These are phyloP conservation scores for Tetrapisispora nanseiensis DNA, from an alignment of 805 yeast genomes.

Conservation along the genomic window DNA sequence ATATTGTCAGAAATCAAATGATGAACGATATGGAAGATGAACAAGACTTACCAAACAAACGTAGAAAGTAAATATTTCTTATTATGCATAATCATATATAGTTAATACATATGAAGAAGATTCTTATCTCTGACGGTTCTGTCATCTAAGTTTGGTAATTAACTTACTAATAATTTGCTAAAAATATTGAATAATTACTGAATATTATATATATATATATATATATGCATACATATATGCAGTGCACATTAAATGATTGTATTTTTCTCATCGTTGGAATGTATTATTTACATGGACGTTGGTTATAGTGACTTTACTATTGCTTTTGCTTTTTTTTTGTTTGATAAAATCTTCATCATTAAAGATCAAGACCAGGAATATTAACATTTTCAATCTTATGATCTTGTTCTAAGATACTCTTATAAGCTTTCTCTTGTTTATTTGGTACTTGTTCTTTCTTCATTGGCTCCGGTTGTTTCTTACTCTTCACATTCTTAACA, in stretches of 20 bases:
- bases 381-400: slow-evolving; percentile 6
- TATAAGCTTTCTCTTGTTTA: background rate
- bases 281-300: background rate
- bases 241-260: too few relatives aligned
- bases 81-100: too few relatives aligned
- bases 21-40: slow-evolving; percentile 8
- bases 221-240: too few relatives aligned
- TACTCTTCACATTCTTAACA: too few relatives aligned
- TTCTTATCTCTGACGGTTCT: background rate
- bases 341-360: background rate
- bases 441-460: background rate
- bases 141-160: too few relatives aligned
- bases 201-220: too few relatives aligned
- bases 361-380: slow-evolving; percentile 10
- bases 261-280: too few relatives aligned
- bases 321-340: too few relatives aligned
- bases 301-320: too few relatives aligned
- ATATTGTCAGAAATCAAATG: slow-evolving; percentile 53
- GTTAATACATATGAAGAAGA: background rate
- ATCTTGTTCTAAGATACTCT: slow-evolving; percentile 2
- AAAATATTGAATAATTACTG: too few relatives aligned
- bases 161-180: too few relatives aligned
- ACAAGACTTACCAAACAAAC: slow-evolving; percentile 28
- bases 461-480: background rate
- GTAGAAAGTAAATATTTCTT: slow-evolving; percentile 27